Evolutionary conservation across 495 filamentous ascomycete species (phyloP).

Genomic region (Apodospora peruviana): DNA sequence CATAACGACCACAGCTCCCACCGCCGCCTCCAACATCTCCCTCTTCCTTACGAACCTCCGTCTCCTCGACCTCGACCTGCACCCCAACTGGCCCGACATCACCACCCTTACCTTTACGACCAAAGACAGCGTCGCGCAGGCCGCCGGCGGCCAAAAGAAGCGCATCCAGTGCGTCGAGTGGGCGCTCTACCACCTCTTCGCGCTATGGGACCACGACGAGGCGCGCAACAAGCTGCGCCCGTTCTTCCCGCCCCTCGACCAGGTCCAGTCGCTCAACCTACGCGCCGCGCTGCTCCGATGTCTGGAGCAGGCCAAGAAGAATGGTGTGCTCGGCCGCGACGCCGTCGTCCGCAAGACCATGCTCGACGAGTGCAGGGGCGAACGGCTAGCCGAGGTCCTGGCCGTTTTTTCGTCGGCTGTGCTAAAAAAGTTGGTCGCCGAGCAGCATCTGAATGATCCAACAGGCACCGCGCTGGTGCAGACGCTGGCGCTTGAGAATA

Average conservation of each 20-base stretch:
- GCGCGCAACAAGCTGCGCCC: conserved; percentile 78
- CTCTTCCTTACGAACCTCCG: conserved; percentile 76
- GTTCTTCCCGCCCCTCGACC: conserved; percentile 82
- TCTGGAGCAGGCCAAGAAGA: conserved; percentile 78
- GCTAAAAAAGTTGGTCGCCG: conserved; percentile 59
- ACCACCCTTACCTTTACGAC: conserved; percentile 57
- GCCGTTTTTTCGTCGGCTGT: conserved; percentile 74
- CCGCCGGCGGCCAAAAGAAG: conserved; percentile 67
- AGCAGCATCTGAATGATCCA: conserved; percentile 29
- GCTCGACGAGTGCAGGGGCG: conserved; percentile 87
- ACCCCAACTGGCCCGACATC: conserved; percentile 72
- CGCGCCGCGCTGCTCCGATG: conserved; percentile 76
- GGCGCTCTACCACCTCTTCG: conserved; percentile 75
- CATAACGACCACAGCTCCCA: too few species aligned
- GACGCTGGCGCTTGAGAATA: conserved; percentile 56
- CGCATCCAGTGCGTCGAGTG: conserved; percentile 77
- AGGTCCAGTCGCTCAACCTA: conserved; percentile 82
- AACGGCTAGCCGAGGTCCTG: conserved; percentile 73
- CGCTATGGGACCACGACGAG: conserved; percentile 71
- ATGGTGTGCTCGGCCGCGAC: conserved; percentile 72
- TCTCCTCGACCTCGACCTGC: conserved; percentile 69
- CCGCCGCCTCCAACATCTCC: conserved; percentile 27
- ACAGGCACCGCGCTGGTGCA: conserved; percentile 44
- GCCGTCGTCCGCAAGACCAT: conserved; percentile 77
- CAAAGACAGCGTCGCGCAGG: too few species aligned